phyloP scores from a whole-genome alignment of 2,329 filamentous ascomycete species.

The Penicillium sp. region DNA sequence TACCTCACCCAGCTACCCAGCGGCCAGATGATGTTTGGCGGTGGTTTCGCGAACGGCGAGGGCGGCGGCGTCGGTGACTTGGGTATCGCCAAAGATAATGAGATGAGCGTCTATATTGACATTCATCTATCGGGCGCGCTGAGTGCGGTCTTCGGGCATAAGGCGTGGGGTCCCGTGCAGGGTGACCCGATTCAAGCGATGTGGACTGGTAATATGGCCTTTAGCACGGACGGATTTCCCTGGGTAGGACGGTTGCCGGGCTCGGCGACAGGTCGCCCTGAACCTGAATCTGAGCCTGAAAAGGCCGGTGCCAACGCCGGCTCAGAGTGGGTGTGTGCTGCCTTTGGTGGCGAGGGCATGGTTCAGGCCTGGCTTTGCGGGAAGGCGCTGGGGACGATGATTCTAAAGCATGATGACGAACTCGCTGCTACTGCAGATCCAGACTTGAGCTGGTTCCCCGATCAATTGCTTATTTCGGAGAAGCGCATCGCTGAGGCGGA shows the following conservation, averaged over 20 bases:
- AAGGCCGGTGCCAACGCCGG: neutral
- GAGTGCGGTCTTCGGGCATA: slow-evolving; percentile 28
- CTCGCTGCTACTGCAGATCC: slow-evolving; percentile 1
- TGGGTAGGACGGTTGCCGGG: slow-evolving; percentile 51
- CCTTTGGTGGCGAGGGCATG: slow-evolving; percentile 37
- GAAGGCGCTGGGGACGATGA: slow-evolving; percentile 30
- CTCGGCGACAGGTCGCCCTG: slow-evolving; percentile 16
- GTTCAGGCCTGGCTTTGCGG: slow-evolving; percentile 36
- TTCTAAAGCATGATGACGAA: slow-evolving; percentile 22
- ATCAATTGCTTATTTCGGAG: slow-evolving; percentile 32
- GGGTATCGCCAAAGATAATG: slow-evolving; percentile 52
- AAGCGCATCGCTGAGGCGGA: slow-evolving; percentile 22
- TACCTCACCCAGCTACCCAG: slow-evolving; percentile 53
- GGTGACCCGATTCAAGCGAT: slow-evolving; percentile 27
- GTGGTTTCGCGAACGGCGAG: slow-evolving; percentile 51
- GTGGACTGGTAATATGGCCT: slow-evolving; percentile 52
- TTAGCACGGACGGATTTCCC: slow-evolving; percentile 53
- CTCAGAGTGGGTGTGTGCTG: slow-evolving; percentile 33
- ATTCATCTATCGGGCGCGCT: slow-evolving; percentile 32
- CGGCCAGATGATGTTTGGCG: slow-evolving; percentile 58
- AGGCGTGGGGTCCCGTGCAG: slow-evolving; percentile 26
- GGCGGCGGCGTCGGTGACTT: slow-evolving; percentile 50
- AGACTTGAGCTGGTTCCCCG: slow-evolving; percentile 33
- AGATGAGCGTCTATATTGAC: slow-evolving; percentile 27
- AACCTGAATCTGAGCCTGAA: neutral